Evolutionary conservation across 202 grass and related monocot genomes (phyloP), one percentile per base, ranked within the genome.

Genomic region (Tripidium arundinaceum): DNA sequence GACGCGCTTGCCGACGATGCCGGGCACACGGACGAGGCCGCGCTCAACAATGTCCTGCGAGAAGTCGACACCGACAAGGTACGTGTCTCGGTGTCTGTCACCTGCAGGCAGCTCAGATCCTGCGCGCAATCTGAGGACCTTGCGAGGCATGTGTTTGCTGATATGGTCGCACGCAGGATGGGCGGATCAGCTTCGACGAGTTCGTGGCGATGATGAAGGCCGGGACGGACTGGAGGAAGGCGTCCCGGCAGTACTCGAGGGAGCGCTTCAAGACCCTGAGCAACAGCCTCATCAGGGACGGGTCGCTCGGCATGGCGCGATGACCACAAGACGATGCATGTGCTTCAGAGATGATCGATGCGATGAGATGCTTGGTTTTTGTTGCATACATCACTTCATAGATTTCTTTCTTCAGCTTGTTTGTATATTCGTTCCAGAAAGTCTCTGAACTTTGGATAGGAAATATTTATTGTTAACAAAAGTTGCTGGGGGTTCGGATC

Each of bases 151-250:
- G 3, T 3, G 29, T 31, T 31, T 31, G 29, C 29, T 31, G 29
- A 31, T 1, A 31, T 50, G 16, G 3, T 45, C 21, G 37, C 79
- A 94, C 29, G 29, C 29, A 31, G 95, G 96, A 98, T 13, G 92
- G 92, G 0, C 80, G 90, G 49, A 89, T 98, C 28, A 95, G 92
- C 70, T 98, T 91, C 22, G 84, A 84, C 0, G 96, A 98, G 74
- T 98, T 98, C 65, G 87, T 98, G 9, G 79, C 86, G 0, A 98
- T 98, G 96, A 98, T 98, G 96, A 98, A 98, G 47, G 72, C 96
- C 11, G 96, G 96, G 18, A 93, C 92, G 6, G 96, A 98, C 74
- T 98, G 96, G 96, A 85, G 96, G 81, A 98, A 98, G 64, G 96
- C 96, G 19, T 98, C 96, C 2, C 90, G 96, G 5, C 96, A 98